Percentiles rank a stretch among this genome's conserved stretches.
Evolutionary conservation across 441 rosid species (phyloP).

Genomic region (Sinapis alba): DNA sequence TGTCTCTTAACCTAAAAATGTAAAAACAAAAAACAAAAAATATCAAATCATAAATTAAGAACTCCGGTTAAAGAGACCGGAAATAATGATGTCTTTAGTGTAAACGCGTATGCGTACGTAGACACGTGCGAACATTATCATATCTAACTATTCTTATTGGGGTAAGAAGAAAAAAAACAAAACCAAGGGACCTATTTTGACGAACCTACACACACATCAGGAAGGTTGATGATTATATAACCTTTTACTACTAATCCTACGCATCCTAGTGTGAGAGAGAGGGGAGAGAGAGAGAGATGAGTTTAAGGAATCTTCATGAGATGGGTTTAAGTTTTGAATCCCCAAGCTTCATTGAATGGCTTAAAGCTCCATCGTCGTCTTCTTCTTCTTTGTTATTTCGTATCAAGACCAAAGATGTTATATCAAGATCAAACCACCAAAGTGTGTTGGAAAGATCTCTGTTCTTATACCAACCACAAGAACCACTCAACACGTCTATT

Average conservation of each 20-base stretch:
- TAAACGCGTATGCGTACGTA: constrained; percentile 28
- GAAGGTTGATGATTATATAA: background rate
- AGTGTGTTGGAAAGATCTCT: constrained; percentile 43
- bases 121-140: constrained; percentile 36
- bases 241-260: background rate
- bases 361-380: constrained; percentile 62
- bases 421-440: constrained; percentile 32
- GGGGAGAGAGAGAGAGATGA: constrained; percentile 45
- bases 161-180: background rate
- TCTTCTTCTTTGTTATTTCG: constrained; percentile 42
- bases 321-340: constrained; percentile 46
- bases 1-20: no score
- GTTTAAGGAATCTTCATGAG: constrained; percentile 54
- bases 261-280: no score
- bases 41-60: no score
- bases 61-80: no score
- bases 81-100: no score
- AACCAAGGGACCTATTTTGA: background rate
- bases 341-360: constrained; percentile 90
- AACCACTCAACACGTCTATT: constrained; percentile 43
- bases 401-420: constrained; percentile 46
- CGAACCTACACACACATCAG: constrained; percentile 2
- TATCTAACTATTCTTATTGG: constrained; percentile 51
- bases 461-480: constrained; percentile 36
- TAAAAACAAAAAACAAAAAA: no score